phyloP scores from a whole-genome alignment of 805 yeast genomes.

The Metschnikowia kofuensis region DNA sequence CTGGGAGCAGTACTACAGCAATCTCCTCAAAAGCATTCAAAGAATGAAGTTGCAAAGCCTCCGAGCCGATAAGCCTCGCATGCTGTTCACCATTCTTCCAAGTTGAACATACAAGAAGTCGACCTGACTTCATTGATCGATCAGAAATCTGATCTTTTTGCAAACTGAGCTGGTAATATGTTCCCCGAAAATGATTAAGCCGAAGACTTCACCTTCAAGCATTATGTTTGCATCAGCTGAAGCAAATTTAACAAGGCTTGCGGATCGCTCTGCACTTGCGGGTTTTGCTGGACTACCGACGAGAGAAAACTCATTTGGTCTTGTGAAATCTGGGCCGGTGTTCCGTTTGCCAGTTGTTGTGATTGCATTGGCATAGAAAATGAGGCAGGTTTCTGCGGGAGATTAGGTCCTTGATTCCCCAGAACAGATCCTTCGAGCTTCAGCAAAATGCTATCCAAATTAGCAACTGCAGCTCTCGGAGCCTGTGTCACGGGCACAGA shows the following conservation, averaged over 20 bases:
- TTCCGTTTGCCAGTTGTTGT: not conserved
- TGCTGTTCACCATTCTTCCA: too few species aligned
- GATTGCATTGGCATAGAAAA: not conserved
- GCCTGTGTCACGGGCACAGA: conserved; percentile 1
- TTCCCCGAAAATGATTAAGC: too few species aligned
- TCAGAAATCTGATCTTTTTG: too few species aligned
- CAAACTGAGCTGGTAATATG: too few species aligned
- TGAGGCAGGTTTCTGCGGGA: conserved; percentile 5
- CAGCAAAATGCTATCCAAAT: conserved; percentile 26
- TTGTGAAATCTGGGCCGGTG: conserved; percentile 10
- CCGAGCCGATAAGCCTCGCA: too few species aligned
- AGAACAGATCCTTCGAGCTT: conserved; percentile 13
- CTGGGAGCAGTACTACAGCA: too few species aligned
- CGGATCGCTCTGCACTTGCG: conserved; percentile 17
- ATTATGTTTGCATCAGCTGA: conserved; percentile 12
- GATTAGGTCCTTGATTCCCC: not conserved
- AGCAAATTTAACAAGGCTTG: conserved; percentile 17
- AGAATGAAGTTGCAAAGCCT: too few species aligned
- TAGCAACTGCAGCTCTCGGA: conserved; percentile 4
- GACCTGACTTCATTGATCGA: too few species aligned
- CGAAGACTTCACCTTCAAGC: too few species aligned
- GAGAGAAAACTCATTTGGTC: conserved; percentile 17
- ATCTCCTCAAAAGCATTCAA: too few species aligned
- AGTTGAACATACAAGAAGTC: too few species aligned
- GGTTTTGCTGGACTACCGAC: conserved; percentile 17